Base-by-base conservation (phyloP, 2,329 filamentous ascomycete genomes). In the Aspergillus viridinutans region DNA sequence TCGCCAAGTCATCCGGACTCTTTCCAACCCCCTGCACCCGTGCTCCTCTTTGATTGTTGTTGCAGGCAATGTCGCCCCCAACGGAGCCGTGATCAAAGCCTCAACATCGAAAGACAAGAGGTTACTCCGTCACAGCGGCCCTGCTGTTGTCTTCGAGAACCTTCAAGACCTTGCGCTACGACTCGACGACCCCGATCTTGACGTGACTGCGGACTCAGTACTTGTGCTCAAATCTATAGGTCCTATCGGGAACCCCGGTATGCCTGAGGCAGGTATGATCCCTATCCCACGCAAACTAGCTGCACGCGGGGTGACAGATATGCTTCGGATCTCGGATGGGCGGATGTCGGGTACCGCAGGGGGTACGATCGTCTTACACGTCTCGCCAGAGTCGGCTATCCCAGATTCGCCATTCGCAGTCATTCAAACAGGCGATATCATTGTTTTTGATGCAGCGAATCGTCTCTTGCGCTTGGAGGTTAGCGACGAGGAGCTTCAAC, bases 291-390 rank as follows among this genome's bases (percentile, higher is more conserved):
- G 77, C 14, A 83, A 82, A 56, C 68, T 83, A 2, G 76, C 71
- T 6, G 66, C 65, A 1, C 65, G 74, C 54, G 81, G 81, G 0
- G 78, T 83, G 0, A 73, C 70, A 28, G 80, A 83, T 62, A 83
- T 83, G 80, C 64, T 83, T 26, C 71, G 81, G 0, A 65, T 83
- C 4, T 80, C 76, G 0, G 81, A 84, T 68, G 81, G 81, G 1
- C 71, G 81, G 23, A 83, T 84, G 80, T 79, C 75, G 29, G 81
- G 81, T 0, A 84, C 81, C 3, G 81, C 81, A 3, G 81, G 81
- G 0, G 81, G 81, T 3, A 83, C 81, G 0, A 81, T 84, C 20
- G 72, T 81, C 1, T 67, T 84, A 21, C 81, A 84, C 60, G 75
- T 83, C 28, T 80, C 78, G 3, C 81, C 81, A 0, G 81, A 84